These are phyloP conservation scores for Penicillium sp. DNA, from an alignment of 2,329 filamentous ascomycete genomes.

Conservation along the genomic window DNA sequence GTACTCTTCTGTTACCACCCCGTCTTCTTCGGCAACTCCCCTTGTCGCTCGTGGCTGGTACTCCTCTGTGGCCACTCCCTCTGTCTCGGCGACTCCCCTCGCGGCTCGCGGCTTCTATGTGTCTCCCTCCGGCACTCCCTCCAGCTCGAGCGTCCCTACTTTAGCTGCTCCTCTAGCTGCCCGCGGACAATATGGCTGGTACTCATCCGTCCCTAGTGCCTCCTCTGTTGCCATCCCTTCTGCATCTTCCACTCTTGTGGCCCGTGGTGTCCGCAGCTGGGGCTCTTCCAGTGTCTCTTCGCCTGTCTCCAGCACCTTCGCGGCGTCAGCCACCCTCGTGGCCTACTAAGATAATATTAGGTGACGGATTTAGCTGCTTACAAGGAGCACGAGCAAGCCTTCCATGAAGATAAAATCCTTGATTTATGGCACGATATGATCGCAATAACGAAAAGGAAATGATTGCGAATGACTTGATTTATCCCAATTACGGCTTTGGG, in stretches of 20 bases:
- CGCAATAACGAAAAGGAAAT: neutral
- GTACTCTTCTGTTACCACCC: slow-evolving; percentile 1
- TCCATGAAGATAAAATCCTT: slow-evolving; percentile 7
- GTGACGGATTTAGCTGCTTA: neutral
- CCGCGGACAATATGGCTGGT: slow-evolving; percentile 5
- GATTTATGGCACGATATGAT: slow-evolving; percentile 8
- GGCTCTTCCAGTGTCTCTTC: slow-evolving; percentile 8
- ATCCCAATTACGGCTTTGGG: neutral
- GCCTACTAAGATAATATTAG: slow-evolving; percentile 7
- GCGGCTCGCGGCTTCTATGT: neutral
- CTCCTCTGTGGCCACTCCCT: neutral
- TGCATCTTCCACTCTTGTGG: slow-evolving; percentile 4
- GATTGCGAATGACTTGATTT: slow-evolving; percentile 2
- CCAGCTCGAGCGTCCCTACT: neutral
- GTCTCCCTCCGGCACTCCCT: neutral
- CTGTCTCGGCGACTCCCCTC: neutral
- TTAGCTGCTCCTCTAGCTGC: slow-evolving; percentile 7
- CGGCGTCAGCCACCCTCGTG: slow-evolving; percentile 8
- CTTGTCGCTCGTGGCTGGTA: neutral
- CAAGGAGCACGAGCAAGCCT: neutral
- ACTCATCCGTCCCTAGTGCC: neutral
- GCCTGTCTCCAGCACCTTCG: slow-evolving; percentile 10
- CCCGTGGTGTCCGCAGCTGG: slow-evolving; percentile 3
- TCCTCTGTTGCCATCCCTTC: neutral
- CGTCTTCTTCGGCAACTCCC: neutral